Evolutionary conservation across 768 basidiomycete species (phyloP), one percentile per base, ranked within the genome.

Genomic region (Rubroboletus pulcherrimus): DNA sequence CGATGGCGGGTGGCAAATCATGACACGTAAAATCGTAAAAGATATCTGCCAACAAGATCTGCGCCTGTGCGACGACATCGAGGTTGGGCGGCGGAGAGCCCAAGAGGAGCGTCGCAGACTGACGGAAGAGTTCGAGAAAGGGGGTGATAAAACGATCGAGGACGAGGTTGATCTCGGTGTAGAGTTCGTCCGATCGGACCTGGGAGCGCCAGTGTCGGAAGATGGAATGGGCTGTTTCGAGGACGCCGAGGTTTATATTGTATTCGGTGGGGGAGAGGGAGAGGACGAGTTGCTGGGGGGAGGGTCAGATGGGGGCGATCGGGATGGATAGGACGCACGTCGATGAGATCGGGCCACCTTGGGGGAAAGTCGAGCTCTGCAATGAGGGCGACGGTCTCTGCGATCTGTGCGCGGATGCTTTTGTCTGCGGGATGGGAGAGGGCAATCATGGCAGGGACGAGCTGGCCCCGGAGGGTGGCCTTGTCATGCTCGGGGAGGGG

Each of bases 21-120:
- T 98, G 96, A 62, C 90, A 91, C 2, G 89, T 93, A 60, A 99
- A 83, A 71, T 98, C 97, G 65, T 94, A 89, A 75, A 88, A 98
- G 26, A 98, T 83, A 35, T 95, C 90, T 17, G 89, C 77, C 15
- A 97, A 78, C 7, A 93, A 77, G 19, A 86, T 81, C 79, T 91
- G 86, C 0, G 82, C 80, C 59, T 91, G 88, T 1, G 90, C 86
- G 33, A 93, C 64, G 21, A 81, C 68, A 1, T 76, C 73, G 62
- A 78, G 68, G 76, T 71, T 77, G 42, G 59, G 65, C 34, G 58
- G 76, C 31, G 63, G 77, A 60, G 60, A 71, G 51, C 37, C 66
- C 44, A 89, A 73, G 29, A 89, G 76, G 15, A 82, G 67, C 0
- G 69, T 63, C 0, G 83, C 79, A 11, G 88, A 84, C 65, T 82